Conservation (phyloP, 2,329 filamentous ascomycete genomes). For the Fusarium clavum region DNA sequence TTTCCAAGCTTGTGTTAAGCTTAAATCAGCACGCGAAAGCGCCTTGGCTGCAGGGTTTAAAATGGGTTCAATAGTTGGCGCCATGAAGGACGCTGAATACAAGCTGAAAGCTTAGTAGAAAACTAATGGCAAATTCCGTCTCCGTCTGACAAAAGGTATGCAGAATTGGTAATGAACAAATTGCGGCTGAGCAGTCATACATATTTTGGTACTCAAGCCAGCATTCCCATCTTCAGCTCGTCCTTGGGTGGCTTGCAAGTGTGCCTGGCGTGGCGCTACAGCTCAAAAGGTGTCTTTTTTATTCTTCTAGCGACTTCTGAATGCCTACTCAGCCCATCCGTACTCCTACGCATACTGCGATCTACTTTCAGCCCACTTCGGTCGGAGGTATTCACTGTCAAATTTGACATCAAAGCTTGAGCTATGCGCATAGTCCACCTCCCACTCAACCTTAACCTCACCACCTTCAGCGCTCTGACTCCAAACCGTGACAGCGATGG, state of each 20-base stretch:
- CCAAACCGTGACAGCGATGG: constrained; percentile 69
- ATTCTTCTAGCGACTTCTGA: not conserved
- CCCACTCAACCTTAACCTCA: constrained; percentile 61
- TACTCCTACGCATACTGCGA: constrained; percentile 49
- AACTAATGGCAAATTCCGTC: not conserved
- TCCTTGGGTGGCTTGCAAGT: not conserved
- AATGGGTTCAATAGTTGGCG: not conserved
- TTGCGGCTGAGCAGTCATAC: constrained; percentile 18
- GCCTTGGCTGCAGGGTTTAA: not conserved
- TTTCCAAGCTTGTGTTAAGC: not conserved
- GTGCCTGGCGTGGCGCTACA: not conserved
- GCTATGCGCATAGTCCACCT: constrained; percentile 64
- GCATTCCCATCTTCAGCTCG: not conserved
- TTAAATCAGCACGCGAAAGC: not conserved
- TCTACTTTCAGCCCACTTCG: constrained; percentile 59
- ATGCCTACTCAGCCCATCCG: not conserved
- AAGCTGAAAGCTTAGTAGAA: not conserved
- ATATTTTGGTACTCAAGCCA: not conserved
- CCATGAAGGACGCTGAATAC: not conserved
- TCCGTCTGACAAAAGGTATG: not conserved
- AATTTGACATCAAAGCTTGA: constrained; percentile 65
- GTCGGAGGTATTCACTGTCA: constrained; percentile 60
- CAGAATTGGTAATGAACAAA: not conserved
- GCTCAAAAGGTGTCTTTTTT: not conserved
- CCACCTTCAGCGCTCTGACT: constrained; percentile 66